These are phyloP conservation scores for Podila minutissima DNA, from an alignment of 192 early-diverging fungal species.

Conservation along the genomic window DNA sequence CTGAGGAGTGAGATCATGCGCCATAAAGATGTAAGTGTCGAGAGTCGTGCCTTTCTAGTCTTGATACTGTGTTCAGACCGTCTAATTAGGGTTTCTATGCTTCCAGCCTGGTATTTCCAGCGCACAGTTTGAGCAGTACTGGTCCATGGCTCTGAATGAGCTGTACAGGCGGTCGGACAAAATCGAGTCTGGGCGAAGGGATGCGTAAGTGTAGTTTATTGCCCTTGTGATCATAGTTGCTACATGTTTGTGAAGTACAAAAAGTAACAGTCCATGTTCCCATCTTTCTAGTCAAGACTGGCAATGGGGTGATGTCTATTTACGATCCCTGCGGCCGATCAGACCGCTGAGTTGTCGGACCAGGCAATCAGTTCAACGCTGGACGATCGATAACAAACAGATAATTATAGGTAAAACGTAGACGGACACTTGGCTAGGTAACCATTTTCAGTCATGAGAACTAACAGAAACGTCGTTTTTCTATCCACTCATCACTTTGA, in stretches of 20 bases:
- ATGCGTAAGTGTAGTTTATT: neutral
- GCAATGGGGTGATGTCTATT: neutral
- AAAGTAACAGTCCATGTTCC: neutral
- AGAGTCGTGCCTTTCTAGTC: neutral
- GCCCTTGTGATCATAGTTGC: too few species aligned
- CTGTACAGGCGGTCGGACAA: slow-evolving; percentile 7
- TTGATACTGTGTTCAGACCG: neutral
- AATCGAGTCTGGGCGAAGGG: slow-evolving; percentile 5
- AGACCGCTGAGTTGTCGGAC: slow-evolving; percentile 8
- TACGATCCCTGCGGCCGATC: slow-evolving; percentile 15
- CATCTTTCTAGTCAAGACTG: neutral
- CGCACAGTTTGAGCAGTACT: slow-evolving; percentile 38
- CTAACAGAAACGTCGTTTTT: neutral
- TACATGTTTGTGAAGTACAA: neutral
- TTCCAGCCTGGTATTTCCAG: too few species aligned
- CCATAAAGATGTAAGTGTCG: slow-evolving; percentile 39
- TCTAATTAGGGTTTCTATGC: neutral
- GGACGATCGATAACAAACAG: slow-evolving; percentile 3
- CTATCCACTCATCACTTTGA: neutral
- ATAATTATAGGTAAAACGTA: slow-evolving; percentile 1
- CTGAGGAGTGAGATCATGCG: slow-evolving; percentile 14
- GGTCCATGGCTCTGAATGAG: slow-evolving; percentile 38
- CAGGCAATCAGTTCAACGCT: slow-evolving; percentile 15
- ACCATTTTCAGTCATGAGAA: neutral
- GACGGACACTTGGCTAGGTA: neutral